These are phyloP conservation scores for Ophiocordyceps camponoti-saundersi DNA, from an alignment of 2,329 filamentous ascomycete species.

Conservation along the genomic window DNA sequence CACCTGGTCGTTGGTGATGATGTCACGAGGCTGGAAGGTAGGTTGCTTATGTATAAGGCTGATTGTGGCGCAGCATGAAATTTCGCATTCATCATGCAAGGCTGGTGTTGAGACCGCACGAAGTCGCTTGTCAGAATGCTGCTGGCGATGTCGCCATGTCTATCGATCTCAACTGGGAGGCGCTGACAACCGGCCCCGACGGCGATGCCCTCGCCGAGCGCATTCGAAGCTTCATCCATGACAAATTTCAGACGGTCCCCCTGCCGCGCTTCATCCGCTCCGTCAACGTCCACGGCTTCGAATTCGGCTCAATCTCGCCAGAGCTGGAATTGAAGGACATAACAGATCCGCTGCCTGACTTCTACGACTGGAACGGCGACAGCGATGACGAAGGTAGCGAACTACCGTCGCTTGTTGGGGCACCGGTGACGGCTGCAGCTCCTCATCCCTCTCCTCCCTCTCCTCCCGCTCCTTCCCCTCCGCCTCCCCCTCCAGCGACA, in stretches of 20 bases:
- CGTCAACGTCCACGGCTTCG: conserved; percentile 85
- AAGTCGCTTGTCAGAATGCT: neutral
- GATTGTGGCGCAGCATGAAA: neutral
- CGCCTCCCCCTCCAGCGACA: neutral
- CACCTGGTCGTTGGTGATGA: neutral
- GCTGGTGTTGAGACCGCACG: too few relatives aligned
- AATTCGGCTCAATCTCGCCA: conserved; percentile 72
- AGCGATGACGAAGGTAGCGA: conserved; percentile 17
- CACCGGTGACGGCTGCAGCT: neutral
- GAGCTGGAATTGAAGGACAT: conserved; percentile 91
- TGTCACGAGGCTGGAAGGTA: neutral
- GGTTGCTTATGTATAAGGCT: too few relatives aligned
- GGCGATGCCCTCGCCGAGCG: conserved; percentile 67
- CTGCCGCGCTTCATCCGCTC: conserved; percentile 94
- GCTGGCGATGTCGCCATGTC: conserved; percentile 46
- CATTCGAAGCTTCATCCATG: conserved; percentile 87
- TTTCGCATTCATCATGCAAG: neutral
- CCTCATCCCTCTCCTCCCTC: neutral
- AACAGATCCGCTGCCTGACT: conserved; percentile 86
- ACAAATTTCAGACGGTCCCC: conserved; percentile 82
- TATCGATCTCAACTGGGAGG: conserved; percentile 94
- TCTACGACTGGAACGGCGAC: conserved; percentile 60
- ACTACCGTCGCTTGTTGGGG: neutral
- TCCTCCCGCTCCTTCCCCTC: neutral
- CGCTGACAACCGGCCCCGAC: conserved; percentile 76